Evolutionary conservation across 345 rosid species (phyloP), one percentile per base, ranked within the genome.

Genomic region (Syzygium aromaticum): DNA sequence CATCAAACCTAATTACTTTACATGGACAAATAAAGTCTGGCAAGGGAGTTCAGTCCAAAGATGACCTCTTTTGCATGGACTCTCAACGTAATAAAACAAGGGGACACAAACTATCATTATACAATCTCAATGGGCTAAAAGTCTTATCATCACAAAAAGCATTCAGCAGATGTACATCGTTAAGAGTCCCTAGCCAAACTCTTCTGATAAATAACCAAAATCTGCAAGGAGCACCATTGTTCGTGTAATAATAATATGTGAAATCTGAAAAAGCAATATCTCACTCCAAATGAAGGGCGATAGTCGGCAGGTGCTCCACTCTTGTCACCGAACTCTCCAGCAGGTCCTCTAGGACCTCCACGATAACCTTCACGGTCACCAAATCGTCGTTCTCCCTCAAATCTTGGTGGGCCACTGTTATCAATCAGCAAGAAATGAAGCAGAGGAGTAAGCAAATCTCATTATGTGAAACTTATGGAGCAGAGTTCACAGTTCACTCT

Each of bases 331-430:
- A 90, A 93, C 46, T 96, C 98, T 88, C 96, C 97, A 27, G 94
- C 96, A 85, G 95, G 91, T 51, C 89, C 95, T 33, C 96, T 92
- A 1, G 96, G 94, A 87, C 95, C 98, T 86, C 96, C 96, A 86
- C 99, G 96, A 92, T 96, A 96, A 9, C 96, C 98, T 86, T 96
- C 99, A 49, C 97, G 92, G 87, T 95, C 99, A 85, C 98, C 94
- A 85, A 93, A 93, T 85, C 94, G 93, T 89, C 89, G 52, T 73
- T 96, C 98, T 87, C 99, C 99, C 23, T 95, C 99, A 89, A 91
- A 92, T 77, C 96, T 95, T 86, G 98, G 93, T 7, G 96, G 97
- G 33, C 96, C 99, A 88, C 99, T 96, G 85, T 88, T 52, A 86
- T 8, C 63, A 53, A 61, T 80, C 53, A 27, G 27, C 9, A 21